Base-by-base conservation (phyloP, 306 rosid genomes). In the Myrica gale region DNA sequence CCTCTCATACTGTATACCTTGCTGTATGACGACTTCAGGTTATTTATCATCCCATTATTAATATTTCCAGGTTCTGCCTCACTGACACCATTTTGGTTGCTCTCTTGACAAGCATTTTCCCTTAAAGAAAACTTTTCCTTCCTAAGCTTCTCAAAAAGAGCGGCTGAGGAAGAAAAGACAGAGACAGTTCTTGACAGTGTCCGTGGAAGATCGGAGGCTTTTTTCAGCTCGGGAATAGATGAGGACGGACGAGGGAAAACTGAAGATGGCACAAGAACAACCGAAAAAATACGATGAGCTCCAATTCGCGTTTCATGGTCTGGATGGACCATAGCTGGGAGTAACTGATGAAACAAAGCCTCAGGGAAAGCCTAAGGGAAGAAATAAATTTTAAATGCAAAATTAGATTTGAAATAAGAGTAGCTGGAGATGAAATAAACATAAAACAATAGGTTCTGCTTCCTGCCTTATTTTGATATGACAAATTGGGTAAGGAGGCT, bases 151-250 rank as follows among this genome's bases (percentile, higher is more conserved):
- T 89, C 96, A 80, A 90, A 90, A 78, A 96, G 89, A 65, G 96
- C 95, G 46, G 99, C 99, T 60, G 99, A 96, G 79, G 97, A 92
- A 67, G 93, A 86, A 82, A 92, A 96, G 69, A 88, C 93, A 41
- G 99, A 90, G 68, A 90, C 96, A 20, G 99, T 80, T 87, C 96
- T 86, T 3, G 99, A 92, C 45, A 96, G 92, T 16, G 96, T 81
- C 84, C 90, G 85, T 7, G 92, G 93, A 80, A 89, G 70, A 78
- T 74, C 85, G 16, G 69, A 76, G 32, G 87, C 78, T 89, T 82
- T 87, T 52, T 77, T 90, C 19, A 83, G 68, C 60, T 80, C 75
- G 17, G 84, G 72, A 82, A 73, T 68, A 73, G 88, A 67, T 17
- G 84, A 54, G 46, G 73, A 42, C 37, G 68, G 77, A 68, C 81